A percentile compares a stretch with the other conserved stretches of the same genome.
These are phyloP conservation scores for Nemania diffusa DNA, from an alignment of 2,329 filamentous ascomycete species.

Conservation along the genomic window DNA sequence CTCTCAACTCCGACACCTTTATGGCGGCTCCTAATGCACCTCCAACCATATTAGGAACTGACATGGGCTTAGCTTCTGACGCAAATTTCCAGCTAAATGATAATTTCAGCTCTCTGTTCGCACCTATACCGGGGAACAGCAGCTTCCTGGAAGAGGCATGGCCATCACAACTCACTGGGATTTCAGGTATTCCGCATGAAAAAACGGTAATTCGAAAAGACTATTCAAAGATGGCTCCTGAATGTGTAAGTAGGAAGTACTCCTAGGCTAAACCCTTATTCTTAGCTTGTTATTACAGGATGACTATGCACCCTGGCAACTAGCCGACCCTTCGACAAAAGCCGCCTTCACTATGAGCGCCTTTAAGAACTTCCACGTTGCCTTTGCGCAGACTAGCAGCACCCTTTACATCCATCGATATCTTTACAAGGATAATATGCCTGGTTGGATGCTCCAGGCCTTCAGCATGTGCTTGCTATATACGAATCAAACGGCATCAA, in stretches of 20 bases:
- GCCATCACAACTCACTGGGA: conserved; percentile 19
- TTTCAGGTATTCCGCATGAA: conserved; percentile 15
- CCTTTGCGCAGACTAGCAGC: conserved; percentile 51
- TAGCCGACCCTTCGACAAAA: conserved; percentile 55
- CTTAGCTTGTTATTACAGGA: conserved; percentile 31
- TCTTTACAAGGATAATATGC: conserved; percentile 55
- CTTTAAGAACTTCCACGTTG: conserved; percentile 49
- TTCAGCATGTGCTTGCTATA: conserved; percentile 56
- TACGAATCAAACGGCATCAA: conserved; percentile 51
- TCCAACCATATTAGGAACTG: conserved; percentile 16
- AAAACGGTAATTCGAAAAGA: conserved; percentile 33
- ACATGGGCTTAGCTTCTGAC: conserved; percentile 18
- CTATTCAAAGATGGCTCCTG: conserved; percentile 38
- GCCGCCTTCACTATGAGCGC: conserved; percentile 51
- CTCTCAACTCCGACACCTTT: conserved; percentile 40
- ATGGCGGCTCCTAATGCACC: conserved; percentile 17
- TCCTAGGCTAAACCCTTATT: background rate
- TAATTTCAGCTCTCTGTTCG: conserved; percentile 32
- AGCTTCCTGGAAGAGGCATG: conserved; percentile 22
- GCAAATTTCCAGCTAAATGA: conserved; percentile 32
- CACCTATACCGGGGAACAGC: conserved; percentile 22
- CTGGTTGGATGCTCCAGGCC: conserved; percentile 53
- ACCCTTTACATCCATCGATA: conserved; percentile 57
- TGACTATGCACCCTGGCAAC: conserved; percentile 41
- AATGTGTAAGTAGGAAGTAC: conserved; percentile 40